A percentile compares a stretch with the other conserved stretches of the same genome.
Evolutionary conservation across 768 basidiomycete species (phyloP).

Genomic region (Chalciporus piperatus): DNA sequence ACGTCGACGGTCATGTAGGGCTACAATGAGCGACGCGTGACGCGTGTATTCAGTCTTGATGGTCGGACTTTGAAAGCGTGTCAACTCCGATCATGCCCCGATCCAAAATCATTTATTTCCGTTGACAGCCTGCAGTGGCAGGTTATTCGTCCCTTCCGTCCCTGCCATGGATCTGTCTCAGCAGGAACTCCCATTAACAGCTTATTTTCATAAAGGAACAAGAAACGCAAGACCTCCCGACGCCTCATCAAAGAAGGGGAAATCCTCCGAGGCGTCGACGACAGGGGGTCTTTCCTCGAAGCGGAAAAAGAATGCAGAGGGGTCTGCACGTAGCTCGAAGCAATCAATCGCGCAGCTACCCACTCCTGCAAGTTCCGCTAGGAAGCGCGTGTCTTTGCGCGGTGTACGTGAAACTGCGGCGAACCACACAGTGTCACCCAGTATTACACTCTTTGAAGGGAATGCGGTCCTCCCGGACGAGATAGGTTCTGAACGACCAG

Average conservation of each 20-base stretch:
- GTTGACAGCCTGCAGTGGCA: too few relatives aligned
- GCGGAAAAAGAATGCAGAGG: constrained; percentile 12
- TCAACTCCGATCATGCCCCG: constrained; percentile 33
- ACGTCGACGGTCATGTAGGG: constrained; percentile 21
- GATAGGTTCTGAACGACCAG: constrained; percentile 4
- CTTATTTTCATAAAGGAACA: constrained; percentile 21
- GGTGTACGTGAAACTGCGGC: not conserved
- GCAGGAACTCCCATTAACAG: constrained; percentile 32
- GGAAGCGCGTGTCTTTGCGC: constrained; percentile 12
- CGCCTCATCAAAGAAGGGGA: constrained; percentile 2
- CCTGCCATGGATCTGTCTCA: constrained; percentile 30
- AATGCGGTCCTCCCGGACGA: not conserved
- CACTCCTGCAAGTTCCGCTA: constrained; percentile 20
- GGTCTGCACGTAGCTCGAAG: not conserved
- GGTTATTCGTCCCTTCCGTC: too few relatives aligned
- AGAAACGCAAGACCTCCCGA: constrained; percentile 10
- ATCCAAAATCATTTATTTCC: too few relatives aligned
- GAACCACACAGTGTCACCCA: not conserved
- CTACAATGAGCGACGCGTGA: constrained; percentile 5
- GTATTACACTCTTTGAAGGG: not conserved
- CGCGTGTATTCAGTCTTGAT: constrained; percentile 17
- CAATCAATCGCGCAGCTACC: constrained; percentile 16
- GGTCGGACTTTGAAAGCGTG: constrained; percentile 37
- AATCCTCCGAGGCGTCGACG: not conserved
- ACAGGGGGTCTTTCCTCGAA: constrained; percentile 14